These are phyloP conservation scores for Colletotrichum echinochloae DNA, from an alignment of 2,329 filamentous ascomycete genomes.

Conservation along the genomic window DNA sequence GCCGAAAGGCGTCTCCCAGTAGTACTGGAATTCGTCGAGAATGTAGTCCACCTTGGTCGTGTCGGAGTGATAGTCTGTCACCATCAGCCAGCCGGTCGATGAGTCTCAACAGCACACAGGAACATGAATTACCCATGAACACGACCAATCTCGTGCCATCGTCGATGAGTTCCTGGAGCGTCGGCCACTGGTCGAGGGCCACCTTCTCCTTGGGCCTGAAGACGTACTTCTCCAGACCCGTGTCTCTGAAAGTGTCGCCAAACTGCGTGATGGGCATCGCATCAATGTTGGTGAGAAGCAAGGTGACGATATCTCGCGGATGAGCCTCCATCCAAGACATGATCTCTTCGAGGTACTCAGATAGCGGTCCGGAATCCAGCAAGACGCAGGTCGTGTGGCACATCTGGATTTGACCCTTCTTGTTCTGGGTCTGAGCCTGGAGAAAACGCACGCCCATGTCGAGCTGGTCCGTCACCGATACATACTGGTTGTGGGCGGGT, in stretches of 20 bases:
- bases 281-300: slow-evolving; percentile 74
- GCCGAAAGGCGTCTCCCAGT: slow-evolving; percentile 81
- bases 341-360: slow-evolving; percentile 66
- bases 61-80: slow-evolving; percentile 68
- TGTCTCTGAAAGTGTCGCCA: slow-evolving; percentile 63
- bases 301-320: slow-evolving; percentile 70
- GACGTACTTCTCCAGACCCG: slow-evolving; percentile 67
- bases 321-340: slow-evolving; percentile 71
- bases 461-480: slow-evolving; percentile 68
- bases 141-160: slow-evolving; percentile 73
- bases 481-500: slow-evolving; percentile 69
- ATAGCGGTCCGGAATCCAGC: slow-evolving; percentile 69
- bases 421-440: slow-evolving; percentile 71
- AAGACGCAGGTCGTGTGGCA: slow-evolving; percentile 74
- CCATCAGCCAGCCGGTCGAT: slow-evolving; percentile 36
- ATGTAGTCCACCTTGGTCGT: slow-evolving; percentile 68
- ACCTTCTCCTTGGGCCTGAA: slow-evolving; percentile 62
- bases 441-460: slow-evolving; percentile 72
- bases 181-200: slow-evolving; percentile 73
- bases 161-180: slow-evolving; percentile 73
- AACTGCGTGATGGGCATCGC: slow-evolving; percentile 67
- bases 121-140: slow-evolving; percentile 69
- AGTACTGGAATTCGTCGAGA: slow-evolving; percentile 71
- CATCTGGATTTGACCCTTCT: slow-evolving; percentile 64
- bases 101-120: too few relatives aligned